Conservation (phyloP, 1,139 yeast genomes). For the Yamadazyma buinensis region DNA sequence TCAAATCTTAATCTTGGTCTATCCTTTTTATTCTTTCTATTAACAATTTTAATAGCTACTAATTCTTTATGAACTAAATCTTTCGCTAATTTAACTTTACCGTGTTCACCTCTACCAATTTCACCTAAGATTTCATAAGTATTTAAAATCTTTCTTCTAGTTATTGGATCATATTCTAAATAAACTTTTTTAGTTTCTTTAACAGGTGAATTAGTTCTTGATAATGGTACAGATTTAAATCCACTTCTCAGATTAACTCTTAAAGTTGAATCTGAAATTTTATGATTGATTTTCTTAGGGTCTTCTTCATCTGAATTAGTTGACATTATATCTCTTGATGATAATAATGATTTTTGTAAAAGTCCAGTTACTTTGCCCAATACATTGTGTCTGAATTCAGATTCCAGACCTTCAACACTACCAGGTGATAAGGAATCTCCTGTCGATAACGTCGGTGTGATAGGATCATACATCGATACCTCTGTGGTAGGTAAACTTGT, state of each 20-base stretch:
- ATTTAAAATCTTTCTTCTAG: constrained; percentile 78
- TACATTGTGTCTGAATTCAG: constrained; percentile 21
- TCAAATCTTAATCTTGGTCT: constrained; percentile 49
- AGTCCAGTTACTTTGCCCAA: constrained; percentile 34
- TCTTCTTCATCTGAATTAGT: constrained; percentile 9
- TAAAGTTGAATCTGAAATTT: constrained; percentile 11
- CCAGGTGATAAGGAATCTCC: constrained; percentile 3
- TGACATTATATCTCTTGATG: constrained; percentile 11
- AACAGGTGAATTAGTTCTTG: constrained; percentile 34
- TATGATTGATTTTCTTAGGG: constrained; percentile 6
- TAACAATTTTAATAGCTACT: constrained; percentile 92
- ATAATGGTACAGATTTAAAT: constrained; percentile 8
- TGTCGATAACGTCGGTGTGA: constrained; percentile 10
- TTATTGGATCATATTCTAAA: constrained; percentile 85
- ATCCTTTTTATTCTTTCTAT: constrained; percentile 58
- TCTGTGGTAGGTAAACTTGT: constrained; percentile 13
- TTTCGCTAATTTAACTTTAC: constrained; percentile 88
- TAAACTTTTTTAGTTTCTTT: constrained; percentile 82
- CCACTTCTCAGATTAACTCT: constrained; percentile 2
- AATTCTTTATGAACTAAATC: constrained; percentile 65
- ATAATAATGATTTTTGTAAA: constrained; percentile 20
- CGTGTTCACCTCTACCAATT: constrained; percentile 95
- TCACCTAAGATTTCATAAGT: constrained; percentile 86
- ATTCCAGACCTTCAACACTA: constrained; percentile 1
- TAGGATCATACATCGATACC: constrained; percentile 10